These are phyloP conservation scores for Aspergillus baeticus DNA, from an alignment of 495 filamentous ascomycete genomes.

Conservation along the genomic window DNA sequence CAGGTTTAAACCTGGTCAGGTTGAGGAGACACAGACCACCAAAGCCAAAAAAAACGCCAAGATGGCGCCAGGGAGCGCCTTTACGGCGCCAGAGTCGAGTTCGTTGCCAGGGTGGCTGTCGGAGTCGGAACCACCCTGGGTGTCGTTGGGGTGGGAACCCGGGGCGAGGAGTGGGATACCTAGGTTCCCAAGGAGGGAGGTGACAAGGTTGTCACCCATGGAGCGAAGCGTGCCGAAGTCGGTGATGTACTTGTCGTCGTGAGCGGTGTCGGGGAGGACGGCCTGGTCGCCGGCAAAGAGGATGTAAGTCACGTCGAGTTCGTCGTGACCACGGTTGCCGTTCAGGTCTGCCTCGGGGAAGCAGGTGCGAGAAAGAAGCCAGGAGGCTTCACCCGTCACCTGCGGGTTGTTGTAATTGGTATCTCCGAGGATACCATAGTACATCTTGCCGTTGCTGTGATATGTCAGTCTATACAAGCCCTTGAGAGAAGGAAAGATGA, in stretches of 20 bases:
- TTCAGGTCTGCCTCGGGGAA: conserved; percentile 35
- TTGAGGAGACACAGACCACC: neutral
- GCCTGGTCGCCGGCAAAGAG: conserved; percentile 34
- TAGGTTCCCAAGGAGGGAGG: conserved; percentile 35
- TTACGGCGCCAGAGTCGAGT: neutral
- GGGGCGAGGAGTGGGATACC: neutral
- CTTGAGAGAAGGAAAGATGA: neutral
- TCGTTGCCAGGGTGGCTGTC: neutral
- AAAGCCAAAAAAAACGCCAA: neutral
- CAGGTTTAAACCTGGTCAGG: neutral
- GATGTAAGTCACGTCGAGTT: conserved; percentile 39
- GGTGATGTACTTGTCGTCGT: conserved; percentile 35
- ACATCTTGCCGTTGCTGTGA: conserved; percentile 33
- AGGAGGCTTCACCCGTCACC: conserved; percentile 40
- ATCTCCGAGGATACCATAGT: conserved; percentile 40
- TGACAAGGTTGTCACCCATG: conserved; percentile 32
- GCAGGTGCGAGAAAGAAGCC: conserved; percentile 37
- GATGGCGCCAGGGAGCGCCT: neutral
- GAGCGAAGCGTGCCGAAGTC: conserved; percentile 35
- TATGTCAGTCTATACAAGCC: neutral
- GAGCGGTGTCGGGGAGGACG: conserved; percentile 29
- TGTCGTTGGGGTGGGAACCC: neutral
- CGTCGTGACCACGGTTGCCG: conserved; percentile 30
- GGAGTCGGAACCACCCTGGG: neutral
- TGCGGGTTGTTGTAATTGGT: conserved; percentile 31